Evolutionary conservation across 371 early-diverging fungal genomes (phyloP).

Genomic region (Apophysomyces trapeziformis): DNA sequence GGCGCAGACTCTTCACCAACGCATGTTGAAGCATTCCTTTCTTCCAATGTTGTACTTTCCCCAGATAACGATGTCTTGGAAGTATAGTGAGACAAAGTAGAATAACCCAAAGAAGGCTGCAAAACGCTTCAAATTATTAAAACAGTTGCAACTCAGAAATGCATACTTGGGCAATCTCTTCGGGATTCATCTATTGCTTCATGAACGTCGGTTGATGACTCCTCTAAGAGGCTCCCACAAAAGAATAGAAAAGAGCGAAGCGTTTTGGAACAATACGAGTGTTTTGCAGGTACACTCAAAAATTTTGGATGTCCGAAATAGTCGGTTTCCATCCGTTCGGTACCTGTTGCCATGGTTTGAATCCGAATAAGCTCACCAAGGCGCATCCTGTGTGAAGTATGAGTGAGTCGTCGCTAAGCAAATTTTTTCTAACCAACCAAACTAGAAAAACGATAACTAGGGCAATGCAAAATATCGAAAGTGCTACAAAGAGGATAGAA

Average conservation of each 20-base stretch:
- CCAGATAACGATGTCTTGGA: slow-evolving; percentile 11
- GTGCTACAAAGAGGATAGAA: no score
- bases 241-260: slow-evolving; percentile 12
- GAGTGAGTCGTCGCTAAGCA: no score
- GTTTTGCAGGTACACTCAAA: no score
- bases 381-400: no score
- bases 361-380: no score
- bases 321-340: no score
- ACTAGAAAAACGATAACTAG: no score
- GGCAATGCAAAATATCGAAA: no score
- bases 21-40: background rate
- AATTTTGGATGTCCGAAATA: no score
- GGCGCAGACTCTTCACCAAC: background rate
- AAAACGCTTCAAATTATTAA: background rate
- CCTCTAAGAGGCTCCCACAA: slow-evolving; percentile 14
- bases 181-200: slow-evolving; percentile 48
- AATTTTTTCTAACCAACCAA: no score
- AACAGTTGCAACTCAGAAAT: background rate
- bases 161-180: slow-evolving; percentile 36
- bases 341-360: no score
- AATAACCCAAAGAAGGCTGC: slow-evolving; percentile 26
- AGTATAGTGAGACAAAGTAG: slow-evolving; percentile 11
- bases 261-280: background rate
- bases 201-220: slow-evolving; percentile 24
- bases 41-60: slow-evolving; percentile 3